These are phyloP conservation scores for Pneumocystis oryctolagi DNA, from an alignment of 1,139 yeast genomes.

Conservation along the genomic window DNA sequence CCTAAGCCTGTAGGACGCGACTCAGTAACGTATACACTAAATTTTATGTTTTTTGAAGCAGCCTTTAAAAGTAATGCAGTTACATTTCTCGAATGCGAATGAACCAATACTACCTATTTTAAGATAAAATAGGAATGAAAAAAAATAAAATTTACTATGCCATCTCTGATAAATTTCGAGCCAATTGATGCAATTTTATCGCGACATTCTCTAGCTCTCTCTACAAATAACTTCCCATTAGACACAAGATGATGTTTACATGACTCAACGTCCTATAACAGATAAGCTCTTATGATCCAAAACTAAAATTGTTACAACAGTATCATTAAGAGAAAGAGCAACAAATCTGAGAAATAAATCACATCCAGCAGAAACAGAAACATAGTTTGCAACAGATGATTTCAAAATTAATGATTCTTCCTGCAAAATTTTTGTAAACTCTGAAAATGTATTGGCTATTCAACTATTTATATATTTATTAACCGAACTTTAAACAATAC, in stretches of 20 bases:
- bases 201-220: constrained; percentile 83
- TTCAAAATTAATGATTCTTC: constrained; percentile 63
- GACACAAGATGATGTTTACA: constrained; percentile 77
- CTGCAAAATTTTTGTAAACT: constrained; percentile 65
- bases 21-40: constrained; percentile 84
- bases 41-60: constrained; percentile 57
- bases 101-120: constrained; percentile 48
- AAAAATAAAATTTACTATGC: constrained; percentile 38
- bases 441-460: constrained; percentile 70
- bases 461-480: background rate
- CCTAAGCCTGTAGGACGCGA: constrained; percentile 83
- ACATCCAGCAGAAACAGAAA: constrained; percentile 91
- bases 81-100: constrained; percentile 86
- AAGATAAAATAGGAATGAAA: background rate
- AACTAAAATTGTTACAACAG: constrained; percentile 20
- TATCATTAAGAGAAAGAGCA: constrained; percentile 69
- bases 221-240: constrained; percentile 82
- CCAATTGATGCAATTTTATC: constrained; percentile 80
- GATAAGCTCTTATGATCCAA: background rate
- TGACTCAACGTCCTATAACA: constrained; percentile 68
- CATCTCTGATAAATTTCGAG: constrained; percentile 77
- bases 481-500: constrained; percentile 15
- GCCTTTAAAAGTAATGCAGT: constrained; percentile 61
- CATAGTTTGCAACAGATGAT: constrained; percentile 70
- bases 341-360: constrained; percentile 92